phyloP scores from a whole-genome alignment of 441 rosid species.

The Gossypium laxum region DNA sequence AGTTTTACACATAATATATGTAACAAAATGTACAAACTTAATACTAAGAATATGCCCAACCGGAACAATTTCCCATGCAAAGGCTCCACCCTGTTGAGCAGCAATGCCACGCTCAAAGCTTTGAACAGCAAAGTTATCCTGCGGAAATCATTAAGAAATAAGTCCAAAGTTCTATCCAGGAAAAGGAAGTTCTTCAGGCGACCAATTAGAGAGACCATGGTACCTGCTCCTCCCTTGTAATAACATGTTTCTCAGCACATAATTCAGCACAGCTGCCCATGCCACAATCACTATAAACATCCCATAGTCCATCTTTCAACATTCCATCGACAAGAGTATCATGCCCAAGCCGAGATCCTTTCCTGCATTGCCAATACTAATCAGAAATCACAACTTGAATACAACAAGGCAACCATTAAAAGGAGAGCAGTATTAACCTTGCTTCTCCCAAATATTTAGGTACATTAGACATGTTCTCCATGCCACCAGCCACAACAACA shows the following conservation, averaged over 20 bases:
- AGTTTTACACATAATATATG: neutral
- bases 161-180: conserved; percentile 2
- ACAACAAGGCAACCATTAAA: neutral
- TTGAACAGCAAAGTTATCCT: conserved; percentile 81
- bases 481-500: conserved; percentile 91
- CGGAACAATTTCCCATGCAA: conserved; percentile 87
- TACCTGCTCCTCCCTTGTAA: conserved; percentile 88
- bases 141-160: conserved; percentile 21
- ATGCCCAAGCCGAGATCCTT: conserved; percentile 94
- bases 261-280: conserved; percentile 95
- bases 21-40: conserved; percentile 3
- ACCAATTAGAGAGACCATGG: neutral
- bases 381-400: conserved; percentile 15
- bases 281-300: conserved; percentile 78
- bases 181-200: neutral
- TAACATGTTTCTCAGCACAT: conserved; percentile 63
- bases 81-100: conserved; percentile 73
- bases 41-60: conserved; percentile 32
- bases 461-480: conserved; percentile 92
- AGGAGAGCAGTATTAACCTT: conserved; percentile 37
- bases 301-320: conserved; percentile 97
- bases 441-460: conserved; percentile 93
- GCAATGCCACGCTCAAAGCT: conserved; percentile 97
- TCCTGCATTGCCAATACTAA: conserved; percentile 35
- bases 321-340: conserved; percentile 89